Evolutionary conservation across 768 basidiomycete species (phyloP), one percentile per base, ranked within the genome.

Genomic region (Clavaria fumosa): DNA sequence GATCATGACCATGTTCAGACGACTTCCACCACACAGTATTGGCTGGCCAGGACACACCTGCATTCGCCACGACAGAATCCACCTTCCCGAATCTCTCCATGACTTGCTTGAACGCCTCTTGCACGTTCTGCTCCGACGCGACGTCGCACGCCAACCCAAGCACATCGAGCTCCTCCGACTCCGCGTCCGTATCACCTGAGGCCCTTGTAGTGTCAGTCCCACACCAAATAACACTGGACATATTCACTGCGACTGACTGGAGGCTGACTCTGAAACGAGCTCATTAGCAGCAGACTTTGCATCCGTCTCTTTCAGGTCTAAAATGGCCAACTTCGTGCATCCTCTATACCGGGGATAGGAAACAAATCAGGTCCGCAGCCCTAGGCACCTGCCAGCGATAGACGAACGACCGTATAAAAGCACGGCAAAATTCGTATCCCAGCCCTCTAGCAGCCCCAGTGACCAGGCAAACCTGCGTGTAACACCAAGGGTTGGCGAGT

Each of bases 361-460:
- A 40, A 35, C 33, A 27, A 44, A 19, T 12, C 37, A 35, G 11
- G 20, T 28, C 15, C 18, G 34, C 44, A 26, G 36, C 41, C 42
- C n/a, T n/a, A n/a, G n/a, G n/a, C n/a, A n/a, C n/a, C n/a, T n/a
- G n/a, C n/a, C 22, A 19, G 43, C 39, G 26, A 41, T 31, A 9
- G 22, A 60, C 74, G 48, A 49, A 85, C 83, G 83, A 82, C 58
- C 82, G 76, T 46, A 90, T 50, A 56, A 96, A 90, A 9, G 89
- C 89, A 32, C 77, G 71, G 53, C 88, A 90, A 53, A 96, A 88
- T 55, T 88, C 79, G 46, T 81, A 69, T 5, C 93, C 93, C 32
- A 97, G 62, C 5, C 93, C 93, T 49, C 83, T 69, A 9, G 90
- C 93, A 38, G 78, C 93, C 32, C 93, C 93, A 26, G 93, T 97